Evolutionary conservation across 192 early-diverging fungal genomes (phyloP).

Genomic region (Gryganskiella cystojenkinii): DNA sequence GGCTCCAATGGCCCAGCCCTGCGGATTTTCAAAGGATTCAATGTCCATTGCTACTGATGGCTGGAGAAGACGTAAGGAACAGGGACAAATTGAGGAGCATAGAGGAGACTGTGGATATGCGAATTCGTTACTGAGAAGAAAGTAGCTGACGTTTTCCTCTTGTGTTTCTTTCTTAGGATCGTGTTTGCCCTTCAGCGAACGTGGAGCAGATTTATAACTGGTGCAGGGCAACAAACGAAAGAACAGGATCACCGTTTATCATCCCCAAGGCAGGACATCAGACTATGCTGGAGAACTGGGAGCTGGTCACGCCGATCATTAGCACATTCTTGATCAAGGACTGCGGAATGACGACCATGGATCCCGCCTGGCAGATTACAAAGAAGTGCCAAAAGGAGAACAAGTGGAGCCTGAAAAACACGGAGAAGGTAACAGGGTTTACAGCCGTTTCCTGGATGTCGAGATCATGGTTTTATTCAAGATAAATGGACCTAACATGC

Average conservation of each 20-base stretch:
- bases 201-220: slow-evolving; percentile 55
- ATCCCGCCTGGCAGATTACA: slow-evolving; percentile 63
- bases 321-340: slow-evolving; percentile 65
- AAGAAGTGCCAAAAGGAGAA: slow-evolving; percentile 62
- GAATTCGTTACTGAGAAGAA: neutral
- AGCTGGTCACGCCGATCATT: slow-evolving; percentile 62
- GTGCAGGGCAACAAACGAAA: slow-evolving; percentile 25
- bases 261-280: slow-evolving; percentile 62
- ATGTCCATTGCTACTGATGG: slow-evolving; percentile 55
- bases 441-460: neutral
- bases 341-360: slow-evolving; percentile 58
- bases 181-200: slow-evolving; percentile 51
- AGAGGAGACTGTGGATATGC: too few relatives aligned
- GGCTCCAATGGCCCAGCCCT: slow-evolving; percentile 45
- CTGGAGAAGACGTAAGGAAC: slow-evolving; percentile 56
- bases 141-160: neutral
- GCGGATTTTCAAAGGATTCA: slow-evolving; percentile 50
- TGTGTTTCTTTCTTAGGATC: slow-evolving; percentile 39
- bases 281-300: slow-evolving; percentile 61
- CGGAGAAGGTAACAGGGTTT: slow-evolving; percentile 57
- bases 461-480: neutral
- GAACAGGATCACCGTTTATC: slow-evolving; percentile 45
- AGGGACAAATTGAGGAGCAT: neutral
- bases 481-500: neutral
- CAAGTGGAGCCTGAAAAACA: slow-evolving; percentile 71